These are phyloP conservation scores for Colletotrichum zoysiae DNA, from an alignment of 2,329 filamentous ascomycete genomes.

Conservation along the genomic window DNA sequence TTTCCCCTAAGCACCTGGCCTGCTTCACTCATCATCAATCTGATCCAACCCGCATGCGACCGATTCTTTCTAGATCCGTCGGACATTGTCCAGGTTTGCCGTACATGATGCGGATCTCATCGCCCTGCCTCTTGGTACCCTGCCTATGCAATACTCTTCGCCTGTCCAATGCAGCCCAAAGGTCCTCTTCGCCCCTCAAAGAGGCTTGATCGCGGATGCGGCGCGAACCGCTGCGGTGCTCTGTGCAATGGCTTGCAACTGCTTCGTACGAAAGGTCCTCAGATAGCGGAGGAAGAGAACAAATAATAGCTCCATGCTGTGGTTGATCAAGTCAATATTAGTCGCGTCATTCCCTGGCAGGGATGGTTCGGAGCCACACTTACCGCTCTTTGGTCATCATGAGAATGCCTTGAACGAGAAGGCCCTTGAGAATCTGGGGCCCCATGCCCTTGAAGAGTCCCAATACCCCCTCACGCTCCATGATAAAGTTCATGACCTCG, in stretches of 20 bases:
- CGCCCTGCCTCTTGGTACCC: neutral
- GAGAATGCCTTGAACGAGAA: conserved; percentile 92
- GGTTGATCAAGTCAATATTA: conserved; percentile 60
- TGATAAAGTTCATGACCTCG: conserved; percentile 95
- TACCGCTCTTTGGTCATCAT: conserved; percentile 99
- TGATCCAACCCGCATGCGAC: neutral
- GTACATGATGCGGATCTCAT: neutral
- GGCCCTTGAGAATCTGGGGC: conserved; percentile 91
- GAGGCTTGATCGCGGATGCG: conserved; percentile 21
- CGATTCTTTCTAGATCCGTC: neutral
- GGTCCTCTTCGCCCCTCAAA: neutral
- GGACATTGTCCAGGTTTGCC: neutral
- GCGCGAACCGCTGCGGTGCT: conserved; percentile 63
- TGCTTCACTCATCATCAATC: neutral
- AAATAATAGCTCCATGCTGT: conserved; percentile 85
- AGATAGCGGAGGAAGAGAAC: conserved; percentile 88
- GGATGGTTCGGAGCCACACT: conserved; percentile 43
- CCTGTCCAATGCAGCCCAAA: neutral
- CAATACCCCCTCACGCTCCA: conserved; percentile 84
- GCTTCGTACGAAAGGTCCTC: conserved; percentile 75
- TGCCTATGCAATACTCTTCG: neutral
- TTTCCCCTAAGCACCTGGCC: neutral
- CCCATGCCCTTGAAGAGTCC: conserved; percentile 98
- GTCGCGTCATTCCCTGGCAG: neutral
- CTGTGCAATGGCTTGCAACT: conserved; percentile 75